phyloP scores from a whole-genome alignment of 2,329 filamentous ascomycete species.

The Alternaria longipes region DNA sequence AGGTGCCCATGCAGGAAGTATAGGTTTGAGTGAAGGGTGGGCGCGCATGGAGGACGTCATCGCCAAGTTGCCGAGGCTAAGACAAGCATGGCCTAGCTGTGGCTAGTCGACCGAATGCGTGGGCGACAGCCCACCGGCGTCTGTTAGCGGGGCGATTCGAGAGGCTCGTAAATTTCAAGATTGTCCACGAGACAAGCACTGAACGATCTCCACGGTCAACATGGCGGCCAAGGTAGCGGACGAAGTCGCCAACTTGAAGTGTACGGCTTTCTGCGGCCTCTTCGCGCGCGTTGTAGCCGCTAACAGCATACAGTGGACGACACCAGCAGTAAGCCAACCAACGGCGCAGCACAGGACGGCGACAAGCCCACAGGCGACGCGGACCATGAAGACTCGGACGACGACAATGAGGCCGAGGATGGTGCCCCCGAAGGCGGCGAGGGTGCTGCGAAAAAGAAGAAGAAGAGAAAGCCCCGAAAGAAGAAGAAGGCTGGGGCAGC shows the following conservation, averaged over 20 bases:
- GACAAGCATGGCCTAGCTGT: conserved; percentile 12
- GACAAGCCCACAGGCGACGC: conserved; percentile 56
- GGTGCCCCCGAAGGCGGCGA: conserved; percentile 50
- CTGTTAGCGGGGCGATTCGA: conserved; percentile 19
- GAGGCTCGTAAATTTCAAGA: conserved; percentile 27
- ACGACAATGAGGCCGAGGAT: conserved; percentile 63
- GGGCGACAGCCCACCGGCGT: conserved; percentile 18
- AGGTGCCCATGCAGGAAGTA: conserved; percentile 5
- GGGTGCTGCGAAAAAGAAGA: conserved; percentile 74
- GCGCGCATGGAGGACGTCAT: conserved; percentile 41
- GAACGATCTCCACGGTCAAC: conserved; percentile 20
- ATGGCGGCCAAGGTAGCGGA: conserved; percentile 53
- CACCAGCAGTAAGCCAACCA: conserved; percentile 41
- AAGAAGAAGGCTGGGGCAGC: conserved; percentile 66
- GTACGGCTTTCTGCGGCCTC: conserved; percentile 32
- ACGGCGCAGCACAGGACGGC: conserved; percentile 41
- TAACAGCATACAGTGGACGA: conserved; percentile 47
- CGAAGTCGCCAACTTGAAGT: conserved; percentile 50
- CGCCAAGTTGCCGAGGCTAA: conserved; percentile 11
- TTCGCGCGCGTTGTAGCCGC: not conserved
- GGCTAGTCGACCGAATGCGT: conserved; percentile 23
- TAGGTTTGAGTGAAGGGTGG: conserved; percentile 18
- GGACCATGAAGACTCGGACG: conserved; percentile 65
- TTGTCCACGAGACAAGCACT: conserved; percentile 14
- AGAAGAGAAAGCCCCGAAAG: conserved; percentile 81